Conservation (phyloP, 2,329 filamentous ascomycete species). For the Cephalotrichum gorgonifer region DNA sequence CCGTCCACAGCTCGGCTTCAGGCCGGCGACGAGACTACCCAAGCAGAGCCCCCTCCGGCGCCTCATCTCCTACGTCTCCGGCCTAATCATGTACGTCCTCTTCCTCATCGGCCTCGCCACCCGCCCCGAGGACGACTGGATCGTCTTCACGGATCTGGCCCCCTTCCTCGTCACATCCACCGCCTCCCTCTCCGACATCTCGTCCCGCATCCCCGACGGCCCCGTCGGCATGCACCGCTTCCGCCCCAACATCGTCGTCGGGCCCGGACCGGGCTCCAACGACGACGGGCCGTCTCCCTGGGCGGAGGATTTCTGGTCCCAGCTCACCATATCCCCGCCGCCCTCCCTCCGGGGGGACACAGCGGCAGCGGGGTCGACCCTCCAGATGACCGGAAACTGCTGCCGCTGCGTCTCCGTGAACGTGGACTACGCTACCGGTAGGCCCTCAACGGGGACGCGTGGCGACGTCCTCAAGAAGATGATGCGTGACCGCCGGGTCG, state of each 20-base stretch:
- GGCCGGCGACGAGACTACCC: not conserved
- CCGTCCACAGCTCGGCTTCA: conserved; percentile 51
- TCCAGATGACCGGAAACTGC: conserved; percentile 60
- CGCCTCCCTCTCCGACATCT: conserved; percentile 59
- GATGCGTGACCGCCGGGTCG: conserved; percentile 60
- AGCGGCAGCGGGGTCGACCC: conserved; percentile 15
- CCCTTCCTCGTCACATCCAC: conserved; percentile 64
- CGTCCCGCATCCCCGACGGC: conserved; percentile 31
- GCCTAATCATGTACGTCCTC: not conserved
- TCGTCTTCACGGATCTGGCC: conserved; percentile 66
- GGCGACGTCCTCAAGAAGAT: conserved; percentile 60
- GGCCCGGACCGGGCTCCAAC: conserved; percentile 20
- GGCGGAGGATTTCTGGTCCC: conserved; percentile 65
- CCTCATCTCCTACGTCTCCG: not conserved
- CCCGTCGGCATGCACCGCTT: conserved; percentile 56
- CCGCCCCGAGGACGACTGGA: conserved; percentile 18
- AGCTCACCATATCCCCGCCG: conserved; percentile 25
- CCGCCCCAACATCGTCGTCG: conserved; percentile 56
- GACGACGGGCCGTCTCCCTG: conserved; percentile 35
- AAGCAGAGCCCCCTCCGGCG: not conserved
- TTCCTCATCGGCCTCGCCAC: not conserved
- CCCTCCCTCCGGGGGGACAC: conserved; percentile 20
- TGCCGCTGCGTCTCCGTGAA: conserved; percentile 59
- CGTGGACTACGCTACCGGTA: conserved; percentile 59
- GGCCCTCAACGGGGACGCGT: conserved; percentile 40